Percentiles rank a stretch among this genome's conserved stretches.
These are phyloP conservation scores for Penicillium griseofulvum DNA, from an alignment of 2,329 filamentous ascomycete species.

Conservation along the genomic window DNA sequence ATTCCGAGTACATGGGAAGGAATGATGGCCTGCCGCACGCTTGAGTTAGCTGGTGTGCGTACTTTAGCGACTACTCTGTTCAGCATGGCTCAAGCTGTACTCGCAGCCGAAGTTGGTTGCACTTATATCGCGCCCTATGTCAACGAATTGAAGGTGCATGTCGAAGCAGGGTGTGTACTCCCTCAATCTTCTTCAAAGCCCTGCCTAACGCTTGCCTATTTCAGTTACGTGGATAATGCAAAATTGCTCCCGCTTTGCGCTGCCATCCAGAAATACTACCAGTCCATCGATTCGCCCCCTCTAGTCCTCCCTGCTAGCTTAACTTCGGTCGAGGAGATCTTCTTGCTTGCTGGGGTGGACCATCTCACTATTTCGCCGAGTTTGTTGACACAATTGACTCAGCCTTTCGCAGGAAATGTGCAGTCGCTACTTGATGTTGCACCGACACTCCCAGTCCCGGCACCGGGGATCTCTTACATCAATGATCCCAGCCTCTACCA, in stretches of 20 bases:
- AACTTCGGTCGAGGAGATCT: constrained; percentile 58
- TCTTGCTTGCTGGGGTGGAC: constrained; percentile 56
- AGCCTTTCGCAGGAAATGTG: constrained; percentile 36
- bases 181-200: neutral
- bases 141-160: constrained; percentile 63
- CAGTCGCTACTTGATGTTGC: constrained; percentile 31
- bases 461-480: constrained; percentile 26
- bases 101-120: constrained; percentile 58
- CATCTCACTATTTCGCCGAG: constrained; percentile 60
- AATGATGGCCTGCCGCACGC: constrained; percentile 55
- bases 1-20: constrained; percentile 64
- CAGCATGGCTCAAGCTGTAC: constrained; percentile 57
- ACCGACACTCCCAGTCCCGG: constrained; percentile 8
- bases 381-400: constrained; percentile 50
- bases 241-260: constrained; percentile 50
- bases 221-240: constrained; percentile 27
- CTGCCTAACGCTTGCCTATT: neutral
- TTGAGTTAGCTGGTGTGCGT: constrained; percentile 55
- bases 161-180: constrained; percentile 42
- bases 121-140: constrained; percentile 64
- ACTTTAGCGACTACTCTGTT: constrained; percentile 65
- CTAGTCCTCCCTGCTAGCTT: constrained; percentile 58
- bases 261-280: constrained; percentile 54
- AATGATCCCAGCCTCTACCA: constrained; percentile 51
- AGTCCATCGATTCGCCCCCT: constrained; percentile 39